Evolutionary conservation across 768 basidiomycete species (phyloP).

Genomic region (Dendrothele bispora): DNA sequence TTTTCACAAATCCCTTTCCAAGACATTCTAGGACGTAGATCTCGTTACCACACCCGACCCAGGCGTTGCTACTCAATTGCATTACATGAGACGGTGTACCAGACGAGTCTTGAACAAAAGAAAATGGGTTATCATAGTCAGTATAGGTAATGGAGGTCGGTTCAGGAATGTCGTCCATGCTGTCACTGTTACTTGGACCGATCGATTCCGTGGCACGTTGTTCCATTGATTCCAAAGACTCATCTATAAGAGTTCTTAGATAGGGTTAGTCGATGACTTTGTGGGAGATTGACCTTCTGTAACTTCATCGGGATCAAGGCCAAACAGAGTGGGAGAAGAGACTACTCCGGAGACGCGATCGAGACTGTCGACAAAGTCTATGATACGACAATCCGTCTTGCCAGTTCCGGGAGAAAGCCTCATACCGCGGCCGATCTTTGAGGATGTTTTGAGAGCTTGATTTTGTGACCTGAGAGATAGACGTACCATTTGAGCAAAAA

Average conservation of each 20-base stretch:
- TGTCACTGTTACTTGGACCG: slow-evolving; percentile 16
- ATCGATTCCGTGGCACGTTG: slow-evolving; percentile 32
- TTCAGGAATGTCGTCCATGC: slow-evolving; percentile 40
- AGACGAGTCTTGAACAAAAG: slow-evolving; percentile 47
- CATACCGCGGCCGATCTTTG: slow-evolving; percentile 92
- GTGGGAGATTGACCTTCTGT: slow-evolving; percentile 46
- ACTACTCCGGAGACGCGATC: slow-evolving; percentile 69
- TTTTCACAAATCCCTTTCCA: slow-evolving; percentile 65
- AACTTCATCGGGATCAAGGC: slow-evolving; percentile 74
- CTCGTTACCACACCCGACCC: slow-evolving; percentile 78
- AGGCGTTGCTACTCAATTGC: slow-evolving; percentile 58
- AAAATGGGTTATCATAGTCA: slow-evolving; percentile 77
- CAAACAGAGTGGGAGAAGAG: slow-evolving; percentile 81
- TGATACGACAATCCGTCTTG: slow-evolving; percentile 82
- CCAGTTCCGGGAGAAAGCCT: slow-evolving; percentile 77
- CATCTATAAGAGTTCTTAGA: slow-evolving; percentile 47
- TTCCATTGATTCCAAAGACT: slow-evolving; percentile 48
- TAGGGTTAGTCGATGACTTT: too few relatives aligned
- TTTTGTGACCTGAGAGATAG: not conserved
- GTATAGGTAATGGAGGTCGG: slow-evolving; percentile 69
- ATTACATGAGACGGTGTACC: slow-evolving; percentile 53
- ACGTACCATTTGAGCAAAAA: slow-evolving; percentile 90
- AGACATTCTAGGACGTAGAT: slow-evolving; percentile 75
- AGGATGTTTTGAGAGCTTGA: not conserved
- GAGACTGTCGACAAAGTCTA: slow-evolving; percentile 87